Evolutionary conservation across 352 stramenopile genomes (phyloP).

Genomic region (Pythium dissimile): DNA sequence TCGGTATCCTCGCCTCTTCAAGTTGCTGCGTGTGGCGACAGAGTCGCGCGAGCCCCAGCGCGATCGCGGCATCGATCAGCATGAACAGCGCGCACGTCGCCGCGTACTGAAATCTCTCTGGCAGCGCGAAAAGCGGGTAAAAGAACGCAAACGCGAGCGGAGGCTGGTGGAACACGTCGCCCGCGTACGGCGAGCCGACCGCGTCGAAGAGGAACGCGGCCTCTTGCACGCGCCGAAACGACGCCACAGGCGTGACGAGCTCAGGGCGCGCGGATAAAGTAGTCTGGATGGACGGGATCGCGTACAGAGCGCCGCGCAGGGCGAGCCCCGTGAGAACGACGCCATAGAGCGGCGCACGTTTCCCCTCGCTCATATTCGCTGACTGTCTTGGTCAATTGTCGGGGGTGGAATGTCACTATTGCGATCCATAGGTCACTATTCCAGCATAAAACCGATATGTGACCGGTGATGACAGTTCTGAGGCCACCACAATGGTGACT

Average conservation of each 20-base stretch:
- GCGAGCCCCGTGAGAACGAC: slow-evolving; percentile 24
- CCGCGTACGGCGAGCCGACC: slow-evolving; percentile 57
- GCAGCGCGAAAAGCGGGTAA: slow-evolving; percentile 41
- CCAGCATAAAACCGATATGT: neutral
- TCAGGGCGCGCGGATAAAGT: slow-evolving; percentile 54
- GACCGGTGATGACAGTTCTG: neutral
- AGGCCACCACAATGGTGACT: neutral
- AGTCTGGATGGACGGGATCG: slow-evolving; percentile 27
- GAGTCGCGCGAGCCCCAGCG: slow-evolving; percentile 51
- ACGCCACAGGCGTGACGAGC: slow-evolving; percentile 61
- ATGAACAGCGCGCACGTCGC: slow-evolving; percentile 41
- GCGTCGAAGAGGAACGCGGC: slow-evolving; percentile 47
- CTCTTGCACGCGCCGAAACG: slow-evolving; percentile 58
- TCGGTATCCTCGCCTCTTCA: slow-evolving; percentile 45
- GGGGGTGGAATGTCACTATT: neutral
- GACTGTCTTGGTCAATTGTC: neutral
- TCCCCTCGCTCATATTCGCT: neutral
- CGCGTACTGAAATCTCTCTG: slow-evolving; percentile 26
- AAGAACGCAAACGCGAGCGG: slow-evolving; percentile 71
- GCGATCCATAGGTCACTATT: neutral
- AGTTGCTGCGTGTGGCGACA: slow-evolving; percentile 38
- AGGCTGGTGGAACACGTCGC: slow-evolving; percentile 82
- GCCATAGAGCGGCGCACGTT: slow-evolving; percentile 3
- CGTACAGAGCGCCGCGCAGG: slow-evolving; percentile 40
- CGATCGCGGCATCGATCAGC: slow-evolving; percentile 50